phyloP scores from a whole-genome alignment of 225 moss, liverwort and hornwort genomes.

The Polytrichum commune region DNA sequence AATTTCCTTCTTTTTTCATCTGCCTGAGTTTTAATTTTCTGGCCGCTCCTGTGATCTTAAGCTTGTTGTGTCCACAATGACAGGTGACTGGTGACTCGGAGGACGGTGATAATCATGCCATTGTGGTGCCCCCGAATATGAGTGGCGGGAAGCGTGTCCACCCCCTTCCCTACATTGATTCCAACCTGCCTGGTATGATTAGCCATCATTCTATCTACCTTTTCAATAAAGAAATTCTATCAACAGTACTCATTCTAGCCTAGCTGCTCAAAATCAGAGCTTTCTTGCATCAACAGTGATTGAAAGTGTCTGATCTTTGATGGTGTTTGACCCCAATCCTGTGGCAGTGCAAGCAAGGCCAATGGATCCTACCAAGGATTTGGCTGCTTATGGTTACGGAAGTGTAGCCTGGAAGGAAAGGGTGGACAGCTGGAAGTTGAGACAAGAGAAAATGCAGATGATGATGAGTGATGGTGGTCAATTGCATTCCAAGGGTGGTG shows the following conservation, averaged over 20 bases:
- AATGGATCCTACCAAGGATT: conserved; percentile 87
- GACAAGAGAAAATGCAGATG: conserved; percentile 87
- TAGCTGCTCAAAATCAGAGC: too few relatives aligned
- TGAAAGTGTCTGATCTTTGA: too few relatives aligned
- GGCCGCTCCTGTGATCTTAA: not conserved
- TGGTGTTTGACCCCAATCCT: too few relatives aligned
- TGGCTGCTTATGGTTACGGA: conserved; percentile 89
- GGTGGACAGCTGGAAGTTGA: conserved; percentile 85
- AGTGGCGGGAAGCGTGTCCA: conserved; percentile 86
- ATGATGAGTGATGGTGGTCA: conserved; percentile 88
- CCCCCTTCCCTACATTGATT: conserved; percentile 79
- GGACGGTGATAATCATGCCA: conserved; percentile 63
- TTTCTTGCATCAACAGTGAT: too few relatives aligned
- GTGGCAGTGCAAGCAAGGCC: conserved; percentile 70
- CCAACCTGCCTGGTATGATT: conserved; percentile 60
- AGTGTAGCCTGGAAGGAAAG: conserved; percentile 95
- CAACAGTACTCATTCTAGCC: too few relatives aligned
- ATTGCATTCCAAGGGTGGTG: conserved; percentile 48
- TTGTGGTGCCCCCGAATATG: conserved; percentile 71
- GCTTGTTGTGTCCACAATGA: not conserved
- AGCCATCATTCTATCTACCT: too few relatives aligned
- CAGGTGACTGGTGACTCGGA: conserved; percentile 45
- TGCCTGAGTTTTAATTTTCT: not conserved
- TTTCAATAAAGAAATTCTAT: too few relatives aligned
- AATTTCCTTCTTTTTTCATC: not conserved